A percentile compares a stretch with the other conserved stretches of the same genome.
Conservation (phyloP, 805 yeast species). For the Kurtzmaniella cleridarum region DNA sequence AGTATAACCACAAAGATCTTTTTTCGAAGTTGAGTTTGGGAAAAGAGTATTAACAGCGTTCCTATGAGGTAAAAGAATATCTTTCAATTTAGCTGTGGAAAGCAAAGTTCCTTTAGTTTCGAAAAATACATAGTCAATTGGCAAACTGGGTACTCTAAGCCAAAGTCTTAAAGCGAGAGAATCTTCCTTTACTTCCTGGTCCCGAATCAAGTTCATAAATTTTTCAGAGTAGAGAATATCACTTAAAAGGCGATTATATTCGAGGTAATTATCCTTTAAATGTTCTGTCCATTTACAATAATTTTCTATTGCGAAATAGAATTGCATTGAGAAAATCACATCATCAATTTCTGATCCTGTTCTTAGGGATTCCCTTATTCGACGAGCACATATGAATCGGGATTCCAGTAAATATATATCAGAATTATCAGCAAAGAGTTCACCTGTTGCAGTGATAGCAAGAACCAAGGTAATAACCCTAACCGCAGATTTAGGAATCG, state of each 20-base stretch:
- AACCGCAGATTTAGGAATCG: no score
- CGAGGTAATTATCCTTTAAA: slow-evolving; percentile 21
- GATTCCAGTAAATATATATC: no score
- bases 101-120: slow-evolving; percentile 23
- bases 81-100: slow-evolving; percentile 18
- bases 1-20: slow-evolving; percentile 2
- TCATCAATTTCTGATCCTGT: slow-evolving; percentile 11
- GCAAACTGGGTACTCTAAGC: slow-evolving; percentile 25
- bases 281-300: slow-evolving; percentile 14
- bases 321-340: slow-evolving; percentile 17
- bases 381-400: no score
- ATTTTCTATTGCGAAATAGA: slow-evolving; percentile 19
- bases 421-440: no score
- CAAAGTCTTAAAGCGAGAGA: slow-evolving; percentile 16
- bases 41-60: slow-evolving; percentile 9
- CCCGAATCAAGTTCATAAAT: slow-evolving; percentile 14
- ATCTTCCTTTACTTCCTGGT: slow-evolving; percentile 12
- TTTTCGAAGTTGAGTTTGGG: slow-evolving; percentile 9
- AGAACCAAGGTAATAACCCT: no score
- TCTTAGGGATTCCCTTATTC: no score
- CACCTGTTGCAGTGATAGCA: no score
- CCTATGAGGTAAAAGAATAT: slow-evolving; percentile 20
- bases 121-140: slow-evolving; percentile 20
- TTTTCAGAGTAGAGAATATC: slow-evolving; percentile 13
- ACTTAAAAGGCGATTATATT: slow-evolving; percentile 20